Percentiles rank a stretch among this genome's conserved stretches.
Evolutionary conservation across 2,329 filamentous ascomycete genomes (phyloP).

Genomic region (Colletotrichum gloeosporioides): DNA sequence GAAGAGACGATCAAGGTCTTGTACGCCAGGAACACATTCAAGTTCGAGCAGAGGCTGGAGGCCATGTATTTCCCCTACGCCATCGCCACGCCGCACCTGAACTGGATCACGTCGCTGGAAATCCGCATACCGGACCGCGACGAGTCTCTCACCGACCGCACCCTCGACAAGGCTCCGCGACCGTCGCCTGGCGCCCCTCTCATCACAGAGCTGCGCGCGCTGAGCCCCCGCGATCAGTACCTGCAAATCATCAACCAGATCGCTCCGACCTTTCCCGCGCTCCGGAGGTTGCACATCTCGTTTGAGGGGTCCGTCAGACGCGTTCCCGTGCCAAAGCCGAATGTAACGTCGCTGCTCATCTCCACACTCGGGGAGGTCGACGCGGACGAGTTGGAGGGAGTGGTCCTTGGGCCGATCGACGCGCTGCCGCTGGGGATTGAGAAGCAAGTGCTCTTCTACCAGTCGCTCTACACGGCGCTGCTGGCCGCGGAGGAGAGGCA

Average conservation of each 20-base stretch:
- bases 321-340: conserved; percentile 12
- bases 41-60: conserved; percentile 21
- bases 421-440: not conserved
- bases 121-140: conserved; percentile 20
- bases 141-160: conserved; percentile 14
- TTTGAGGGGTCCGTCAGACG: conserved; percentile 21
- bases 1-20: conserved; percentile 21
- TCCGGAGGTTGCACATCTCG: conserved; percentile 16
- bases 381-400: not conserved
- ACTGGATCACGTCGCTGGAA: conserved; percentile 22
- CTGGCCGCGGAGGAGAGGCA: not conserved
- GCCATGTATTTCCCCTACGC: conserved; percentile 18
- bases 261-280: conserved; percentile 11
- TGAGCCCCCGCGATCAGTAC: conserved; percentile 13
- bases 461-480: conserved; percentile 16
- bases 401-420: conserved; percentile 12
- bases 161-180: conserved; percentile 4
- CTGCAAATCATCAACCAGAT: conserved; percentile 5
- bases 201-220: not conserved
- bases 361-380: conserved; percentile 18
- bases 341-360: conserved; percentile 18
- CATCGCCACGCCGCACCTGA: not conserved
- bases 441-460: conserved; percentile 17
- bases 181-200: not conserved
- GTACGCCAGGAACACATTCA: conserved; percentile 23